phyloP scores from a whole-genome alignment of 768 basidiomycete genomes.

The Jaapia argillacea region DNA sequence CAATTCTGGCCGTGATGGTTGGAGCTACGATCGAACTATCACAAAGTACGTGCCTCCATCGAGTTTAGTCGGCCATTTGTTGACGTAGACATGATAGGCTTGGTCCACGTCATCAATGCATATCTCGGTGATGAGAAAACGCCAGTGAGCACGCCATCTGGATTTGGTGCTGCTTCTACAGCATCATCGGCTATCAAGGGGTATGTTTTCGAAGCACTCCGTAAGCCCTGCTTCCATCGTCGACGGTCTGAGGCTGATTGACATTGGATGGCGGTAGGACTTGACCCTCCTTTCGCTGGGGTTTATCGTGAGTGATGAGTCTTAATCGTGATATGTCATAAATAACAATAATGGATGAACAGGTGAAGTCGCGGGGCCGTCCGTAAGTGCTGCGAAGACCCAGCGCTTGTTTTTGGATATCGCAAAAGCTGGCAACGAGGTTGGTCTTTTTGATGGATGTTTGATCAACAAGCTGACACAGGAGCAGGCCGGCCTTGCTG shows the following conservation, averaged over 20 bases:
- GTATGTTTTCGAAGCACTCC: constrained; percentile 58
- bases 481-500: too few species aligned
- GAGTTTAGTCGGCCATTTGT: background rate
- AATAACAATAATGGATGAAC: constrained; percentile 1
- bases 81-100: constrained; percentile 25
- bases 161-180: background rate
- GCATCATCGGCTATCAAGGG: constrained; percentile 29
- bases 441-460: constrained; percentile 23
- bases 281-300: constrained; percentile 66
- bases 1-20: constrained; percentile 62
- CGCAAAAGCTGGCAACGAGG: constrained; percentile 43
- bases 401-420: constrained; percentile 58
- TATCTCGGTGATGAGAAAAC: constrained; percentile 49
- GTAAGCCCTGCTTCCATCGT: constrained; percentile 33
- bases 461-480: too few species aligned
- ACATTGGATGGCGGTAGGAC: constrained; percentile 29
- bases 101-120: constrained; percentile 57
- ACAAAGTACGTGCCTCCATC: constrained; percentile 34
- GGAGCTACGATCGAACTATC: constrained; percentile 58
- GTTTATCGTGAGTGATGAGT: constrained; percentile 40
- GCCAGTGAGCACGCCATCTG: constrained; percentile 6
- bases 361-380: constrained; percentile 40
- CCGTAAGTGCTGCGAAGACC: constrained; percentile 35
- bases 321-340: background rate
- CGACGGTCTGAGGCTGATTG: constrained; percentile 2